Base-by-base conservation (phyloP, 2,329 filamentous ascomycete species). In the Colletotrichum caudatum region DNA sequence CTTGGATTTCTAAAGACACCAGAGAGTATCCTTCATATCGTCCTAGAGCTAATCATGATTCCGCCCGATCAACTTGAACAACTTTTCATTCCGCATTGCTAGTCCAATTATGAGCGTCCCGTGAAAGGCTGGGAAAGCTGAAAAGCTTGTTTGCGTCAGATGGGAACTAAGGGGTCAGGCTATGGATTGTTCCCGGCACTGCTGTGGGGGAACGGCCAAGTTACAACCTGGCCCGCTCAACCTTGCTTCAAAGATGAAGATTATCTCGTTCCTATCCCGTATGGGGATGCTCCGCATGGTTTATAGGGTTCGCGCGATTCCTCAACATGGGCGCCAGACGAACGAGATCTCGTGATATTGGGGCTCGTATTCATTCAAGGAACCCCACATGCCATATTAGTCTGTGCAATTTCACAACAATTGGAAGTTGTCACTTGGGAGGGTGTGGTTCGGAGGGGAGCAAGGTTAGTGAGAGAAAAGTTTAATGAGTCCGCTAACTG, bases 101-200 rank as follows among this genome's bases (percentile, higher is more conserved):
- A 46, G 37, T 53, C 37, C 60, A 59, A 51, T 60, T 61, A 5
- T 59, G 41, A 56, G 23, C 35, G 35, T 44, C 46, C 51, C 20
- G 33, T 65, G 23, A 37, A 57, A 64, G 64, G 29, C 51, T 63
- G 48, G 44, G 6, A 54, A 33, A 63, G 35, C 41, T n/a, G 23
- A 26, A 68, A 71, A 68, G 69, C 64, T 71, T 68, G 58, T 59
- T 68, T 59, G 46, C 35, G 8, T 62, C 51, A 18, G 50, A 57
- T 39, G 37, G n/a, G 16, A 60, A 44, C 50, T 33, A 54, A 7
- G 48, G 50, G 26, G 51, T 35, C n/a, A 16, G 23, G 62, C 37
- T 46, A 57, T 26, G 37, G 53, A 48, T 41, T n/a, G 16, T 14
- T n/a, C 54, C 35, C 20, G n/a, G 51, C 26, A 23, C 14, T 26